These are phyloP conservation scores for Dalechampia spathulata DNA, from an alignment of 441 rosid species.

Conservation along the genomic window DNA sequence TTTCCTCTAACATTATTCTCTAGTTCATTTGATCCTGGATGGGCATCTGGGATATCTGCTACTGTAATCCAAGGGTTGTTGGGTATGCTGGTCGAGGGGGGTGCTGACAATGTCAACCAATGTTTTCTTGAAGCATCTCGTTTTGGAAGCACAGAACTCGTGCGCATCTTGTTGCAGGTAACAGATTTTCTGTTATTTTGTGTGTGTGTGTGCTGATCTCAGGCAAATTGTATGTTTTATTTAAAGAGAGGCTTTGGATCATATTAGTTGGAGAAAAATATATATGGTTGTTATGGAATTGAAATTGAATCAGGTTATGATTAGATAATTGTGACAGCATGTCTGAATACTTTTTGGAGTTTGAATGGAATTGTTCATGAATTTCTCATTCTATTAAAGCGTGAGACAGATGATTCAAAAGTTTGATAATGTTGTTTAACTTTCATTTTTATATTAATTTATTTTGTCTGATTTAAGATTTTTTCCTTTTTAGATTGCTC, in stretches of 20 bases:
- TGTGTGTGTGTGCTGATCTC: too few species aligned
- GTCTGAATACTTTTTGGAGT: too few species aligned
- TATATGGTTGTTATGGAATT: not conserved
- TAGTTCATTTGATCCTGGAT: slow-evolving; percentile 86
- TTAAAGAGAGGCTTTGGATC: too few species aligned
- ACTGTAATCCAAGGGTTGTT: slow-evolving; percentile 79
- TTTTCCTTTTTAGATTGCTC: slow-evolving; percentile 62
- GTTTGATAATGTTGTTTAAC: not conserved
- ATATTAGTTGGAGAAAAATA: not conserved
- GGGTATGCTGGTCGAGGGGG: slow-evolving; percentile 89
- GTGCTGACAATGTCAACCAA: slow-evolving; percentile 90
- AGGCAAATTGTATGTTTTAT: too few species aligned
- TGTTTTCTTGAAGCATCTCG: slow-evolving; percentile 98
- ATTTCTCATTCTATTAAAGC: not conserved
- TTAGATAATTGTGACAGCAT: too few species aligned
- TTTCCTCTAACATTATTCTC: slow-evolving; percentile 94
- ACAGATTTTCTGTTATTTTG: not conserved
- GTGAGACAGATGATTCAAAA: not conserved
- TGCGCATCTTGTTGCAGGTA: slow-evolving; percentile 86
- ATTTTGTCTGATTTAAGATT: slow-evolving; percentile 9
- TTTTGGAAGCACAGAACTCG: slow-evolving; percentile 96
- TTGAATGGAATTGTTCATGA: too few species aligned
- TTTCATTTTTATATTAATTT: slow-evolving; percentile 5
- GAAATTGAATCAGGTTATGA: too few species aligned
- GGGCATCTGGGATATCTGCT: slow-evolving; percentile 93